Evolutionary conservation across 495 filamentous ascomycete species (phyloP).

Genomic region (Penicillium diatomitis): DNA sequence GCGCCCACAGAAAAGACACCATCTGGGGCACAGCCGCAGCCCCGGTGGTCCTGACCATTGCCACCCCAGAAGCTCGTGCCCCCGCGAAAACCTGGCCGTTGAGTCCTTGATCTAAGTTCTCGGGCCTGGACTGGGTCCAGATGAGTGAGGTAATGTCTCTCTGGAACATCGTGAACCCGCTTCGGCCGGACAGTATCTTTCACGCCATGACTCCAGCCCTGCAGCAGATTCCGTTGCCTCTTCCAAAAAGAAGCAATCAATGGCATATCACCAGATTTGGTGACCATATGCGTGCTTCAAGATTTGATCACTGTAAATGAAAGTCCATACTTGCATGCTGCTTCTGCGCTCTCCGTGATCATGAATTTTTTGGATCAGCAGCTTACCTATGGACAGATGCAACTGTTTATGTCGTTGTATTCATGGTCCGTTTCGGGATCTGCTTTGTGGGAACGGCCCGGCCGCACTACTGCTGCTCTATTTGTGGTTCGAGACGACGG

Average conservation of each 20-base stretch:
- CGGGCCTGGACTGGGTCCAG: constrained; percentile 34
- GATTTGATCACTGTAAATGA: constrained; percentile 23
- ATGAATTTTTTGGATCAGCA: constrained; percentile 16
- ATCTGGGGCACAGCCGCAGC: constrained; percentile 38
- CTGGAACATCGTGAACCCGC: constrained; percentile 30
- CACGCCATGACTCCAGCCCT: constrained; percentile 23
- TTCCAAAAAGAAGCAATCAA: constrained; percentile 22
- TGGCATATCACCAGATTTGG: constrained; percentile 23
- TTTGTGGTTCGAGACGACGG: constrained; percentile 36
- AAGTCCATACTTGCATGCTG: constrained; percentile 33
- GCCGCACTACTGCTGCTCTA: constrained; percentile 35
- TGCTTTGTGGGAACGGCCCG: constrained; percentile 31
- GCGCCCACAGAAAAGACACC: constrained; percentile 31
- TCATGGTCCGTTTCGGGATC: constrained; percentile 17
- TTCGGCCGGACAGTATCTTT: constrained; percentile 35
- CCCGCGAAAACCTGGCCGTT: constrained; percentile 38
- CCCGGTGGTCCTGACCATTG: constrained; percentile 29
- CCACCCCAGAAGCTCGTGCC: constrained; percentile 24
- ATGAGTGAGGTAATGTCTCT: constrained; percentile 36
- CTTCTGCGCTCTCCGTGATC: constrained; percentile 24
- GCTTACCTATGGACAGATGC: constrained; percentile 16
- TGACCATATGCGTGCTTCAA: constrained; percentile 21
- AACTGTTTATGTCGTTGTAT: constrained; percentile 19
- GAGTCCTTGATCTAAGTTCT: constrained; percentile 14
- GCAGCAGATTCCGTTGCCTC: constrained; percentile 19